These are phyloP conservation scores for Rhizomucor pusillus DNA, from an alignment of 371 early-diverging fungal species.

Conservation along the genomic window DNA sequence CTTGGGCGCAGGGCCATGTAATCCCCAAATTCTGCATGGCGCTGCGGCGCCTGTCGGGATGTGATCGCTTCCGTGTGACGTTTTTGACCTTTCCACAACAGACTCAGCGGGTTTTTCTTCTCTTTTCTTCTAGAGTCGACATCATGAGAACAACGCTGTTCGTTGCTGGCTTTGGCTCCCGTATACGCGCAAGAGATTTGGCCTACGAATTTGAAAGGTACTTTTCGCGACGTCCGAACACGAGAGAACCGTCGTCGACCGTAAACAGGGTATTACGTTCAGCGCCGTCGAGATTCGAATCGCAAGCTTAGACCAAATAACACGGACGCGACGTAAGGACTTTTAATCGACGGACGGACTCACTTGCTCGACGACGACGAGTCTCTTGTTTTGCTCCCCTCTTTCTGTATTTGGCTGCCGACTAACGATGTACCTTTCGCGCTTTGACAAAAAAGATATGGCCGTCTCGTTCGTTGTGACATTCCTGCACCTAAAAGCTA, in stretches of 20 bases:
- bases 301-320: no score
- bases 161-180: constrained; percentile 70
- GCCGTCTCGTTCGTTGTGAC: constrained; percentile 79
- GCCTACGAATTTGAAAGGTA: constrained; percentile 87
- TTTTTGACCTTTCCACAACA: no score
- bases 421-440: neutral
- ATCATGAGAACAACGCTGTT: constrained; percentile 59
- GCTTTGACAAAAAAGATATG: constrained; percentile 56
- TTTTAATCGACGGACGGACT: no score
- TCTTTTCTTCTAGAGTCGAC: neutral
- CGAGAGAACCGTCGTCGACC: no score
- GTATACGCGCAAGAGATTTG: constrained; percentile 74
- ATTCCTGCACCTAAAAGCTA: constrained; percentile 76
- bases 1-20: no score
- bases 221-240: constrained; percentile 5
- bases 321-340: no score
- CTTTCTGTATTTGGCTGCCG: neutral
- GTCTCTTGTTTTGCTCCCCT: neutral
- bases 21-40: no score
- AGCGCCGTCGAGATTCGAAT: no score
- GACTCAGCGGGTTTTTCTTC: neutral
- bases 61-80: no score
- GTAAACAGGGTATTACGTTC: no score
- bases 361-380: no score
- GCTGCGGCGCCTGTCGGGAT: no score